Base-by-base conservation (phyloP, 2,329 filamentous ascomycete genomes). In the Aspergillus flavus region DNA sequence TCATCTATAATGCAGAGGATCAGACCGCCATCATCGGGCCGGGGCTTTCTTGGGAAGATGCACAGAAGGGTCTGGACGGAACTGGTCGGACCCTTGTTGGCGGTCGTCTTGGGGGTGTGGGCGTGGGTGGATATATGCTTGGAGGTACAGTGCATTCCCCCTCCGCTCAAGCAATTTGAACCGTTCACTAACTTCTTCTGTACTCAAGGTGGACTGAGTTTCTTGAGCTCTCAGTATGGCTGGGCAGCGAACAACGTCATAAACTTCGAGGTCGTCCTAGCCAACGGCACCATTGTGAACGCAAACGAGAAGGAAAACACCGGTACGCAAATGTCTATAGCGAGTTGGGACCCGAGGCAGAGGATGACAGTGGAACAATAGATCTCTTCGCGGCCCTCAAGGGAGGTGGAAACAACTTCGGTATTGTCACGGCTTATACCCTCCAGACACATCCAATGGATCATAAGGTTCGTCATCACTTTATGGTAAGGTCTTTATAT, bases 211-310 rank as follows among this genome's bases (percentile, higher is more conserved):
- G 75, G 75, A 11, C 66, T 76, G 64, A 85, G 83, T 57, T 86
- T 84, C 66, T 75, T 86, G 71, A 82, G 81, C 30, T 78, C 81
- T 10, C 76, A 85, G 65, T 82, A 84, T 64, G 83, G 83, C 26
- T 82, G 81, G 77, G 79, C 81, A 21, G 80, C 79, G 34, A 81
- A 83, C 63, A 82, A 80, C 60, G 76, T 84, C 7, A 71, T 81
- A 28, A 79, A 81, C 57, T 82, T 75, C 56, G 80, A 85, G 61
- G 76, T 84, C 19, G 79, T 83, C 14, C 75, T 83, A n/a, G 79
- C 81, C 11, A 81, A 82, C 64, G 80, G 79, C 10, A 80, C 75
- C 14, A 78, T 81, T 62, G 75, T 80, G 28, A 78, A 79, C 45
- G 81, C 80, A 7, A 79, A 75, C 43, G 73, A 67, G 26, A 74